Conservation (phyloP, 2,329 filamentous ascomycete genomes). For the Drechslera avenae region DNA sequence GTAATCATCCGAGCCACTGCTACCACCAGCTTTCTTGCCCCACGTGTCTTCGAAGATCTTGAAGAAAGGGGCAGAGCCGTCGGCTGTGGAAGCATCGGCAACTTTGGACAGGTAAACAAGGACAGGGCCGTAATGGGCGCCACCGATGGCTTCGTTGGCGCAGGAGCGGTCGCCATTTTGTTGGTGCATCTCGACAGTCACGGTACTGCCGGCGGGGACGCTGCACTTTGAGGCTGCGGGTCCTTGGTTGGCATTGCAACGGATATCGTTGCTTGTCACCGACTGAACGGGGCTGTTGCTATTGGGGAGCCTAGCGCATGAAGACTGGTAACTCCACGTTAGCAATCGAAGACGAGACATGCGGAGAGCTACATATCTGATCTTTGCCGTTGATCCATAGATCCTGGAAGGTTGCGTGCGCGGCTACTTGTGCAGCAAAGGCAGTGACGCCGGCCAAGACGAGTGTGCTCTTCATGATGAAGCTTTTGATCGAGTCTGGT, state of each 20-base stretch:
- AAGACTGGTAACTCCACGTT: constrained; percentile 17
- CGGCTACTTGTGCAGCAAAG: constrained; percentile 38
- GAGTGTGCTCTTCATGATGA: constrained; percentile 7
- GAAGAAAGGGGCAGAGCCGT: constrained; percentile 60
- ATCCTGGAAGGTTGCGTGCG: constrained; percentile 40
- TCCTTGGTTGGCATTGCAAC: constrained; percentile 50
- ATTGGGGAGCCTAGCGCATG: constrained; percentile 35
- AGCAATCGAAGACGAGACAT: neutral
- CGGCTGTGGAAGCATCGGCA: constrained; percentile 57
- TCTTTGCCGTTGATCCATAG: constrained; percentile 43
- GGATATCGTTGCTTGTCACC: constrained; percentile 59
- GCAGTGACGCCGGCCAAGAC: constrained; percentile 18
- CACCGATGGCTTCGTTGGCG: constrained; percentile 48
- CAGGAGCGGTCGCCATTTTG: constrained; percentile 59
- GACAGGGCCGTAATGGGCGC: constrained; percentile 42
- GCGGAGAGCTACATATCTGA: constrained; percentile 21
- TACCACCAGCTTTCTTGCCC: constrained; percentile 52
- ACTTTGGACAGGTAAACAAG: constrained; percentile 51
- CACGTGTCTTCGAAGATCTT: constrained; percentile 62
- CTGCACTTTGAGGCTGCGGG: constrained; percentile 50
- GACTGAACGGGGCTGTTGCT: constrained; percentile 52
- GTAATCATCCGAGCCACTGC: constrained; percentile 51
- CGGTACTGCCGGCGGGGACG: constrained; percentile 54
- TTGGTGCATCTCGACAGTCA: constrained; percentile 55
- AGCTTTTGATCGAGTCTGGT: neutral